Percentiles rank a stretch among this genome's conserved stretches.
Conservation (phyloP, 495 filamentous ascomycete genomes). For the Parathielavia hyrcaniae region DNA sequence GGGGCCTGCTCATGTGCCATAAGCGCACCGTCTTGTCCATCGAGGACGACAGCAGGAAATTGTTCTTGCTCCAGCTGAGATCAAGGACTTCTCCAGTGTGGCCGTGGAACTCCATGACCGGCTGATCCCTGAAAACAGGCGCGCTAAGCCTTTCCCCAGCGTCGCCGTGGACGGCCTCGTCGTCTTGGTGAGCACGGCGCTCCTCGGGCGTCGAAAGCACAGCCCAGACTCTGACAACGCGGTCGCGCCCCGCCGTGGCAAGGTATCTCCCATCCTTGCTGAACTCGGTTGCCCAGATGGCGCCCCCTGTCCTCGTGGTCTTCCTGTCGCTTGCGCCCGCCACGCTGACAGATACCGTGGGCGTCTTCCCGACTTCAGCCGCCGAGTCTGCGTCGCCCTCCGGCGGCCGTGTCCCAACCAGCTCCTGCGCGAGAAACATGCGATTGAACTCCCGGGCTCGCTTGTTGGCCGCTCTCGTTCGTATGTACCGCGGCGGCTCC, state of each 20-base stretch:
- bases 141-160: constrained; percentile 64
- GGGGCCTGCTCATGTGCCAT: constrained; percentile 80
- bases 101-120: constrained; percentile 71
- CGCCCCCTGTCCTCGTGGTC: constrained; percentile 41
- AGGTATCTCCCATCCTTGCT: constrained; percentile 90
- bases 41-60: constrained; percentile 90
- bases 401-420: constrained; percentile 47
- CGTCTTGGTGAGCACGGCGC: constrained; percentile 60
- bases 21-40: constrained; percentile 98
- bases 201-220: constrained; percentile 81
- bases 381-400: constrained; percentile 5
- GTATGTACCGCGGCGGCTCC: constrained; percentile 86
- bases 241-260: constrained; percentile 82
- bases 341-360: constrained; percentile 35
- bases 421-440: constrained; percentile 86
- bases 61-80: constrained; percentile 98
- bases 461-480: constrained; percentile 74
- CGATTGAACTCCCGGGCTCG: constrained; percentile 75
- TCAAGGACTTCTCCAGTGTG: constrained; percentile 86
- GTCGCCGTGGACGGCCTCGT: constrained; percentile 56
- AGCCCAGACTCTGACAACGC: constrained; percentile 80
- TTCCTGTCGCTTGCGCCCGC: constrained; percentile 36
- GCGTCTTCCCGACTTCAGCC: constrained; percentile 24
- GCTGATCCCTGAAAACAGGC: constrained; percentile 80
- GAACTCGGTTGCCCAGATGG: constrained; percentile 88